Conservation (phyloP, 2,329 filamentous ascomycete species). For the Macrophomina phaseolina region DNA sequence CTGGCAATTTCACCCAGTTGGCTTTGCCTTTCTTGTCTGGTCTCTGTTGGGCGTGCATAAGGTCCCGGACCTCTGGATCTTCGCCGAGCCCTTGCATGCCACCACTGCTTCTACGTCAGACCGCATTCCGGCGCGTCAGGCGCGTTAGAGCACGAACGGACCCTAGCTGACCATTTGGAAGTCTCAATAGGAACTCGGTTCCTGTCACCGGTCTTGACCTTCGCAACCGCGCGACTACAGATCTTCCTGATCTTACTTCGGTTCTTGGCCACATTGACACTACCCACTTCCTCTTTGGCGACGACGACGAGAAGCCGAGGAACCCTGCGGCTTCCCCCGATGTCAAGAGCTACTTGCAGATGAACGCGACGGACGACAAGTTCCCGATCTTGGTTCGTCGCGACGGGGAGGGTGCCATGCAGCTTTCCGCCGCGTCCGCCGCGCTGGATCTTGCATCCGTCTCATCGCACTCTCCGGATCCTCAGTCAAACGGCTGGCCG, state of each 20-base stretch:
- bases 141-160: constrained; percentile 30
- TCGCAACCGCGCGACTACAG: constrained; percentile 59
- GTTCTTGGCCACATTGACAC: constrained; percentile 83
- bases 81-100: constrained; percentile 26
- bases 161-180: constrained; percentile 47
- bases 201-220: constrained; percentile 74
- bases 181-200: constrained; percentile 91
- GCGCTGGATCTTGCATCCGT: constrained; percentile 79
- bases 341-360: constrained; percentile 71
- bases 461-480: constrained; percentile 68
- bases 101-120: constrained; percentile 29
- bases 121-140: constrained; percentile 31
- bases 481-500: constrained; percentile 61
- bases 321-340: constrained; percentile 64
- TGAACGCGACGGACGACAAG: constrained; percentile 77
- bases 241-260: constrained; percentile 51
- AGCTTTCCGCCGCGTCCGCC: constrained; percentile 82
- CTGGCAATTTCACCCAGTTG: constrained; percentile 19
- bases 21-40: constrained; percentile 25
- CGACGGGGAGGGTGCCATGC: constrained; percentile 57
- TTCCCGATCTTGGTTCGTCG: constrained; percentile 82
- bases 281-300: constrained; percentile 82
- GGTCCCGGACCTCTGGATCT: constrained; percentile 7
- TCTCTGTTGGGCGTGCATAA: constrained; percentile 16
- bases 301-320: constrained; percentile 63